A percentile compares a stretch with the other conserved stretches of the same genome.
These are phyloP conservation scores for Pseudogymnoascus sp. DNA, from an alignment of 2,329 filamentous ascomycete genomes.

Conservation along the genomic window DNA sequence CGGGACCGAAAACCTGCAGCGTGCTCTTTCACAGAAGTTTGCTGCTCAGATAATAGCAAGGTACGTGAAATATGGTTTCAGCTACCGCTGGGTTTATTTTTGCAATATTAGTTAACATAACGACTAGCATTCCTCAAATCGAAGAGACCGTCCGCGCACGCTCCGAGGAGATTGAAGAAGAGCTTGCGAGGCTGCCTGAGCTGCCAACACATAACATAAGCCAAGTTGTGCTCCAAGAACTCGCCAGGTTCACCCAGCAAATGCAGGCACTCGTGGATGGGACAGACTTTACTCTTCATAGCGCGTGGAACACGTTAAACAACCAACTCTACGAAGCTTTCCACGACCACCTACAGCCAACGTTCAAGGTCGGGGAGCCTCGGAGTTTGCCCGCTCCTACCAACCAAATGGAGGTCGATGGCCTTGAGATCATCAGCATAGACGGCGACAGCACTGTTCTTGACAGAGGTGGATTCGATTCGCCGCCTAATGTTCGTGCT, in stretches of 20 bases:
- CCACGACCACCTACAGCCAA: conserved; percentile 29
- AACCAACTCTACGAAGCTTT: conserved; percentile 30
- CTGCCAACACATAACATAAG: conserved; percentile 58
- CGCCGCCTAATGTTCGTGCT: neutral
- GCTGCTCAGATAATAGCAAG: conserved; percentile 37
- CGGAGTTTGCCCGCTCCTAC: conserved; percentile 16
- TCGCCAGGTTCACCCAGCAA: conserved; percentile 49
- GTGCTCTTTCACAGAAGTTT: conserved; percentile 40
- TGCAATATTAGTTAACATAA: conserved; percentile 13
- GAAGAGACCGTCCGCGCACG: conserved; percentile 27
- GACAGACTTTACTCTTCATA: conserved; percentile 40
- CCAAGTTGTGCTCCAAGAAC: conserved; percentile 53
- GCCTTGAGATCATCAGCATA: conserved; percentile 11
- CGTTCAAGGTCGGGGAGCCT: conserved; percentile 16
- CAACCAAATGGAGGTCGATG: neutral
- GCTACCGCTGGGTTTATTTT: neutral
- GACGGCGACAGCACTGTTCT: conserved; percentile 14
- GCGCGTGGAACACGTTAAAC: conserved; percentile 30
- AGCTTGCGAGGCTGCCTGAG: conserved; percentile 56
- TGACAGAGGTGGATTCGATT: neutral
- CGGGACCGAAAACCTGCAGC: conserved; percentile 45
- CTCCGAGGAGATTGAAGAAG: conserved; percentile 43
- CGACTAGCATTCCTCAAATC: conserved; percentile 34
- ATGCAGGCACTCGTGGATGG: conserved; percentile 50
- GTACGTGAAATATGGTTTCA: conserved; percentile 15